A percentile compares a stretch with the other conserved stretches of the same genome.
These are phyloP conservation scores for Smithsoniella earleae DNA, from an alignment of 163 green algal genomes.

Conservation along the genomic window DNA sequence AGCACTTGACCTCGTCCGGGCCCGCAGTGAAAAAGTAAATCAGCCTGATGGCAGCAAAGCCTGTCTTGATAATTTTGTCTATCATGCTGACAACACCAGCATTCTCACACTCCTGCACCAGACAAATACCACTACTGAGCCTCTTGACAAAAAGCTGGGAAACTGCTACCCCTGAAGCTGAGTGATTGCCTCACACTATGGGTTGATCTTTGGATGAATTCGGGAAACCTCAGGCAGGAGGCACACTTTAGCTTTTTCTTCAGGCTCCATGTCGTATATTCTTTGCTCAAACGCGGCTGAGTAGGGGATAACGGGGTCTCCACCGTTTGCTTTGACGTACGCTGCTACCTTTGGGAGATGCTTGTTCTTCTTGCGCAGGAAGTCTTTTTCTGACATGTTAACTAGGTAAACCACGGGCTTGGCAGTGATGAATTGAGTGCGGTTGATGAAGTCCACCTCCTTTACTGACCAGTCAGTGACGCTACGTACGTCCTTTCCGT, in stretches of 20 bases:
- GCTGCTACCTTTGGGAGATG: conserved; percentile 69
- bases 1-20: conserved; percentile 91
- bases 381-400: conserved; percentile 87
- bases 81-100: conserved; percentile 53
- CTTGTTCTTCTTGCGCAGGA: conserved; percentile 85
- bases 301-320: conserved; percentile 88
- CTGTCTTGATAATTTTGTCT: conserved; percentile 92
- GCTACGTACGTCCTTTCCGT: conserved; percentile 67
- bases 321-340: conserved; percentile 55
- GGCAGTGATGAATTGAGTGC: conserved; percentile 76
- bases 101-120: conserved; percentile 66
- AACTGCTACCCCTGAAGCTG: no score
- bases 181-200: no score
- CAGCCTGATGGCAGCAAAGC: conserved; percentile 80
- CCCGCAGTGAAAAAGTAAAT: conserved; percentile 99
- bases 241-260: conserved; percentile 16
- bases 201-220: no score
- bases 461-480: conserved; percentile 75
- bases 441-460: conserved; percentile 82
- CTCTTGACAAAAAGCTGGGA: no score
- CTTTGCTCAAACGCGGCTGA: conserved; percentile 57
- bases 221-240: no score
- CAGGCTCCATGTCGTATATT: conserved; percentile 34
- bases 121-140: no score
- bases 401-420: conserved; percentile 80